Conservation (phyloP, 495 filamentous ascomycete species). For the Xylaria venustula region DNA sequence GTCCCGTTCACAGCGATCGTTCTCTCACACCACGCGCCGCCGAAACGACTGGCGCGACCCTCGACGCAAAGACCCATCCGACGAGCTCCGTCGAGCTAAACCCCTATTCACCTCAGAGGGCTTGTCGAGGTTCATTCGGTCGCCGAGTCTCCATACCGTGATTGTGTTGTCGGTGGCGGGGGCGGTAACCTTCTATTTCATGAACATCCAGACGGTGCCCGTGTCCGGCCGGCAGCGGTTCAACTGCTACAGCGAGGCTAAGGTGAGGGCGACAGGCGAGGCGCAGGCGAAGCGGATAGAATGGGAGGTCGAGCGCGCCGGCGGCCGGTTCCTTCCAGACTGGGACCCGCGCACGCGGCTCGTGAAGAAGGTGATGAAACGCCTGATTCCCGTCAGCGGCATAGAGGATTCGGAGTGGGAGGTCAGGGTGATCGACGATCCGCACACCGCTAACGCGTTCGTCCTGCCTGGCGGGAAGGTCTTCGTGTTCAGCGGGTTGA, state of each 20-base stretch:
- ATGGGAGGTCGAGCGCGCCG: slow-evolving; percentile 35
- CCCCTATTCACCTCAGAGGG: slow-evolving; percentile 38
- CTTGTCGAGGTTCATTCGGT: slow-evolving; percentile 21
- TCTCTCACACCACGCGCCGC: slow-evolving; percentile 22
- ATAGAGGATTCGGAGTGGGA: slow-evolving; percentile 69
- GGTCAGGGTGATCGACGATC: slow-evolving; percentile 77
- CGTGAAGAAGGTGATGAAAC: slow-evolving; percentile 67
- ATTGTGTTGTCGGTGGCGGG: slow-evolving; percentile 32
- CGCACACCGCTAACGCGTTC: slow-evolving; percentile 68
- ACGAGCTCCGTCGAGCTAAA: slow-evolving; percentile 31
- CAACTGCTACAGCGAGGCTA: slow-evolving; percentile 64
- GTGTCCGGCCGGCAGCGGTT: slow-evolving; percentile 79
- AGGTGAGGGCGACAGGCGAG: slow-evolving; percentile 54
- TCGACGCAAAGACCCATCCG: slow-evolving; percentile 21
- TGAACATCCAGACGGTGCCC: slow-evolving; percentile 76
- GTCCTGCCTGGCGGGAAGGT: slow-evolving; percentile 92
- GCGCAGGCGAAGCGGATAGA: slow-evolving; percentile 53
- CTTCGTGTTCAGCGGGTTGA: slow-evolving; percentile 84
- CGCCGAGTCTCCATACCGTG: slow-evolving; percentile 33
- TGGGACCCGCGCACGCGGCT: slow-evolving; percentile 39
- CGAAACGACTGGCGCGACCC: slow-evolving; percentile 26
- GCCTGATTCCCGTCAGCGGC: slow-evolving; percentile 68
- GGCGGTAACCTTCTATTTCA: slow-evolving; percentile 59
- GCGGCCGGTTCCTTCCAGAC: slow-evolving; percentile 36
- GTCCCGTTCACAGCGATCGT: slow-evolving; percentile 8